Evolutionary conservation across 257 asterid genomes (phyloP), one percentile per base, ranked within the genome.

Genomic region (Anisodus tanguticus): DNA sequence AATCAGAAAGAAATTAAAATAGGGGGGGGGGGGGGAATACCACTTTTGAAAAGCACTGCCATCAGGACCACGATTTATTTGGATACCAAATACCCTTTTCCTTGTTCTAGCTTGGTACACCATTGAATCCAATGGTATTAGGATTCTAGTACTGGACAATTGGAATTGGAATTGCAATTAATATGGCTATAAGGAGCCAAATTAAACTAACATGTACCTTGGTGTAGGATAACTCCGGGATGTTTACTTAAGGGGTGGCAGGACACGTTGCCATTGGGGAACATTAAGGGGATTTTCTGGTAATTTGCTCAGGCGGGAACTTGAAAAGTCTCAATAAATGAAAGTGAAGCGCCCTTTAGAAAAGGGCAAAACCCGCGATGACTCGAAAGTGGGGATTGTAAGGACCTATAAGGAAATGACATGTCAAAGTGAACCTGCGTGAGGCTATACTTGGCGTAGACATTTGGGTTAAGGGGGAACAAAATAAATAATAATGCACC

Each of bases 21-120:
- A 66, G 58, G 45, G 2, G 16, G 43, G 7, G 12, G 16, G 43
- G 7, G 12, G 16, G 9, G 6, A 41, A 15, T 68, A 94, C 97
- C 97, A 91, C 84, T 84, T 90, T 35, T 85, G 86, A 84, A 92
- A 94, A 22, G 97, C 95, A 86, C 94, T 92, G 86, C 97, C 94
- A 57, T 92, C 90, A 6, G 97, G 93, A 57, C 89, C 95, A 79
- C 95, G 94, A 60, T 72, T 91, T 82, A 90, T 47, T 12, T 70
- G 90, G 45, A 90, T 22, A 3, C 90, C 90, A 8, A 41, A 88
- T 63, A 90, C 87, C 89, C 95, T 86, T 78, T 91, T 94, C 81
- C 94, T 84, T 60, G 86, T 81, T 86, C 90, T 85, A 45, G 89
- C 64, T 82, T 55, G 90, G 86, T 79, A 81, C 43, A 41, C 87